These are phyloP conservation scores for Fusarium papillatum DNA, from an alignment of 2,329 filamentous ascomycete genomes.

Conservation along the genomic window DNA sequence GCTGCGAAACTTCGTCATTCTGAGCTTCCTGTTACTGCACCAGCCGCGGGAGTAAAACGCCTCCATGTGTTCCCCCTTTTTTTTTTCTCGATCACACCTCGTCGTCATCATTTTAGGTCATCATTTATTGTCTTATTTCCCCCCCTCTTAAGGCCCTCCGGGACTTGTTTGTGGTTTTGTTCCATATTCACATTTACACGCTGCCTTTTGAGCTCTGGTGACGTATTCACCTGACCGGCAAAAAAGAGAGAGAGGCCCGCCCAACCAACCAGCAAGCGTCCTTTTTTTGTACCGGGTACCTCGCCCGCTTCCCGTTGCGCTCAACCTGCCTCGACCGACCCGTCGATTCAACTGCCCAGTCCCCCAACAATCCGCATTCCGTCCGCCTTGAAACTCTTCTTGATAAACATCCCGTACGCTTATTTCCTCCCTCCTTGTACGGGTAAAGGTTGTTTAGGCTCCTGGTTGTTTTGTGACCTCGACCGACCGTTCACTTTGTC, in stretches of 20 bases:
- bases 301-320: conserved; percentile 9
- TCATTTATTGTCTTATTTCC: neutral
- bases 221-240: conserved; percentile 35
- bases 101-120: neutral
- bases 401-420: conserved; percentile 2
- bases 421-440: conserved; percentile 4
- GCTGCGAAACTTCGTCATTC: conserved; percentile 34
- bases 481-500: conserved; percentile 2
- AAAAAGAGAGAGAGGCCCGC: conserved; percentile 17
- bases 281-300: conserved; percentile 31
- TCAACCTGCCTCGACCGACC: conserved; percentile 23
- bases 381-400: conserved; percentile 18
- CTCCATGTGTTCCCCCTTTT: conserved; percentile 4
- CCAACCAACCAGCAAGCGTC: conserved; percentile 27
- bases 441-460: conserved; percentile 28
- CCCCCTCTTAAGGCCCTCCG: neutral
- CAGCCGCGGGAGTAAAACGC: conserved; percentile 15
- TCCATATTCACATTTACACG: neutral
- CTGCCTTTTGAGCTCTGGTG: conserved; percentile 22
- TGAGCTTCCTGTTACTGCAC: conserved; percentile 14
- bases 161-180: neutral
- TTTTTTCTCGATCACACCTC: neutral
- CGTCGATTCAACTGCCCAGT: conserved; percentile 16
- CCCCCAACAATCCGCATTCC: conserved; percentile 36
- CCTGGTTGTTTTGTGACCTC: conserved; percentile 2